Conservation (phyloP, 2,329 filamentous ascomycete species). For the Didymella pomorum region DNA sequence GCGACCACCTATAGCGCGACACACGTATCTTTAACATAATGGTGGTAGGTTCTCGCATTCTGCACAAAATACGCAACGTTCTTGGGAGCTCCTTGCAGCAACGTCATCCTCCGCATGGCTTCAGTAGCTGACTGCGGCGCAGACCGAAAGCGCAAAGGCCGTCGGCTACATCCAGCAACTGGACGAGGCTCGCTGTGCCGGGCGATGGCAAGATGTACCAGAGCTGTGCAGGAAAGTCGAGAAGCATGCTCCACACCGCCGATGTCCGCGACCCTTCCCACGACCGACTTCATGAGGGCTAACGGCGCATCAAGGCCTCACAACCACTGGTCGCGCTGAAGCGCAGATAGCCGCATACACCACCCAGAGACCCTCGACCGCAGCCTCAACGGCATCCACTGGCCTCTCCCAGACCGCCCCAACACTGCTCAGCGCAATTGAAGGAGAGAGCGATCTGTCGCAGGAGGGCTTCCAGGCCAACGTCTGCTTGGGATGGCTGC, state of each 20-base stretch:
- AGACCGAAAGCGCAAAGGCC: conserved; percentile 75
- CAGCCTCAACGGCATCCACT: conserved; percentile 49
- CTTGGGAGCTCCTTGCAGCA: conserved; percentile 21
- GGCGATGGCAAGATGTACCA: conserved; percentile 83
- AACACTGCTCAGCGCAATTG: conserved; percentile 50
- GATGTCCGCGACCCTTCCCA: conserved; percentile 67
- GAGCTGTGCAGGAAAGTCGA: conserved; percentile 92
- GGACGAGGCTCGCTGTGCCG: conserved; percentile 86
- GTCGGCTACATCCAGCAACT: conserved; percentile 81
- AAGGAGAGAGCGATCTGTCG: conserved; percentile 52
- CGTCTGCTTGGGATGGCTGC: conserved; percentile 84
- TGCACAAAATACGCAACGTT: conserved; percentile 7
- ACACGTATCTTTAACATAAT: conserved; percentile 44
- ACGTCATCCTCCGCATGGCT: conserved; percentile 41
- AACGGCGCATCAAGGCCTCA: conserved; percentile 51
- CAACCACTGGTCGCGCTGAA: conserved; percentile 57
- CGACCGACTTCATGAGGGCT: conserved; percentile 23
- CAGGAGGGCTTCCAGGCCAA: conserved; percentile 77
- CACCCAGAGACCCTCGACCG: conserved; percentile 52
- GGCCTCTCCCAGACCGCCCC: conserved; percentile 50
- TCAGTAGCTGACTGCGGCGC: conserved; percentile 39
- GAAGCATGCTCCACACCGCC: conserved; percentile 87
- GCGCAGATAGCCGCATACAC: conserved; percentile 56
- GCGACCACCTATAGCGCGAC: conserved; percentile 36
- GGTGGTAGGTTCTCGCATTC: conserved; percentile 43